phyloP scores from a whole-genome alignment of 2,329 filamentous ascomycete species.

The Sporothrix protearum region DNA sequence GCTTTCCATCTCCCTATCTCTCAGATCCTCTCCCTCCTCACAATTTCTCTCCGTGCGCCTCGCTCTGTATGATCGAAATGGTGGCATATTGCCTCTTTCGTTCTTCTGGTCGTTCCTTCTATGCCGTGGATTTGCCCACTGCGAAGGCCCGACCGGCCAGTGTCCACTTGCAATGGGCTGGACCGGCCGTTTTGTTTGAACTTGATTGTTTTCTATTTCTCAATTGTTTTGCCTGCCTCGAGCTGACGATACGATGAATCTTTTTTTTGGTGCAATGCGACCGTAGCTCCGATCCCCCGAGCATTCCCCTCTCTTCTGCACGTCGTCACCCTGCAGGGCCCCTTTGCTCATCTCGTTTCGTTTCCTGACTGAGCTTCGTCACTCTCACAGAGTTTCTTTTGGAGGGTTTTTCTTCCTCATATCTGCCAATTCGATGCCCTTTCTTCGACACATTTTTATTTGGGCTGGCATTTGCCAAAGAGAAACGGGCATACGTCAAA shows the following conservation, averaged over 20 bases:
- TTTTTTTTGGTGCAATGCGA: neutral
- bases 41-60: neutral
- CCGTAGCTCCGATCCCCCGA: neutral
- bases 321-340: conserved; percentile 13
- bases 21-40: neutral
- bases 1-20: neutral
- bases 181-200: neutral
- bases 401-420: neutral
- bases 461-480: neutral
- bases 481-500: neutral
- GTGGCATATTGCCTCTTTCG: neutral
- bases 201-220: neutral
- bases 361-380: neutral
- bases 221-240: neutral
- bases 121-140: neutral
- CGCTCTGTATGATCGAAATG: conserved; percentile 20
- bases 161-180: neutral
- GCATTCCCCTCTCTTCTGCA: neutral
- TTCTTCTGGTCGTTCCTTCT: neutral
- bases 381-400: neutral
- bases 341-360: conserved; percentile 25
- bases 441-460: neutral
- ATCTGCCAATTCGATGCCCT: neutral
- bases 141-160: neutral
- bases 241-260: neutral